Base-by-base conservation (phyloP, 2,329 filamentous ascomycete species). In the Fusarium hainanense region DNA sequence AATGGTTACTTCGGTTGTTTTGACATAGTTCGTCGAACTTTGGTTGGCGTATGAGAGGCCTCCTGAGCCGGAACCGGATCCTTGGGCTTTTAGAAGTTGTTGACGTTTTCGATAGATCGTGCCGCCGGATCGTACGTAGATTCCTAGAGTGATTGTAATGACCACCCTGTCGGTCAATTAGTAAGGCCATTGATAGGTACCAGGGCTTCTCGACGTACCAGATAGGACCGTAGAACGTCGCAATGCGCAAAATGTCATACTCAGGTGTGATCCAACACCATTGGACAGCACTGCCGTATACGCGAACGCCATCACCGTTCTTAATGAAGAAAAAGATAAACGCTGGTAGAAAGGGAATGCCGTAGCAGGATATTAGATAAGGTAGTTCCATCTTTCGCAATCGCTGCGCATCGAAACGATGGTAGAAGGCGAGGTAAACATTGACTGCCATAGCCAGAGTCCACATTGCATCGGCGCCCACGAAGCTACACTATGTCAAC, bases 401-500 rank as follows among this genome's bases (percentile, higher is more conserved):
- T 8, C 58, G 46, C 3, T 46, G 56, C 5, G 58, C 58, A 3
- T 62, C 58, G 12, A 54, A 62, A 1, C 58, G 58, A 4, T 62
- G 21, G 2, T 62, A 61, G 2, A 62, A 62, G 2, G 58, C 58
- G 2, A 62, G 56, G 10, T 62, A 62, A 2, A 62, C 58, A 28
- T 62, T 62, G n/a, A 62, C 50, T 6, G 58, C 56, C 58, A 62
- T 62, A 1, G 58, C 58, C 13, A 62, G 13, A 1, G 58, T 62
- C 58, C 58, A 62, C 30, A 62, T 1, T 0, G 58, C 58, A 46
- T 62, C 58, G 12, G 58, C 58, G 3, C 56, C 58, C 2, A 62
- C 58, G 14, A 62, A 62, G 0, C 58, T 62, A 1, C 5, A 8
- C 3, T 7, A 4, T 13, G 20, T 62, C 10, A 62, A 30, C 16